A percentile compares a stretch with the other conserved stretches of the same genome.
phyloP scores from a whole-genome alignment of 2,329 filamentous ascomycete species.

The Aspergillus felis region DNA sequence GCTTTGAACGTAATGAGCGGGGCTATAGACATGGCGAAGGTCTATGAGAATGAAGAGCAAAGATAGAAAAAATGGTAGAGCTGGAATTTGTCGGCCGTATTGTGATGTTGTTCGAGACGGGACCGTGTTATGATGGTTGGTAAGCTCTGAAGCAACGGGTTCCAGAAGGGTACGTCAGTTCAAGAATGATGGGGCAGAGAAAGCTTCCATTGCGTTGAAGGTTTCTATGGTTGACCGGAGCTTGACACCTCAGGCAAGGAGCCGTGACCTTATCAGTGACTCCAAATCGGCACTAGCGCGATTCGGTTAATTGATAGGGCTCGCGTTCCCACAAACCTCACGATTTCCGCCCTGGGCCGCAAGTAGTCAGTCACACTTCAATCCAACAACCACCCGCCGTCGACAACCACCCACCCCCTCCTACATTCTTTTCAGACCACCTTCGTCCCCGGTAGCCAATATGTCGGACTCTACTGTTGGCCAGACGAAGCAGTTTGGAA shows the following conservation, averaged over 20 bases:
- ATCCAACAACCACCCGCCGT: slow-evolving; percentile 40
- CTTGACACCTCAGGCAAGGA: slow-evolving; percentile 9
- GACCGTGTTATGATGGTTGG: slow-evolving; percentile 2
- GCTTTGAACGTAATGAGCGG: slow-evolving; percentile 97
- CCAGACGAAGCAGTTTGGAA: slow-evolving; percentile 93
- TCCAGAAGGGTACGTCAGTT: slow-evolving; percentile 26
- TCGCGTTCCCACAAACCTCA: slow-evolving; percentile 43
- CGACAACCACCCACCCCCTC: slow-evolving; percentile 38
- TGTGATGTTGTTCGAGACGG: not conserved
- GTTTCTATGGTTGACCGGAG: slow-evolving; percentile 2
- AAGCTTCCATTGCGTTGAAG: slow-evolving; percentile 5
- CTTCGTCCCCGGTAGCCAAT: slow-evolving; percentile 46
- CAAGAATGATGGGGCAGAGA: slow-evolving; percentile 2
- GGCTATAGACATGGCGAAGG: slow-evolving; percentile 66
- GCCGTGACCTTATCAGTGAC: slow-evolving; percentile 6
- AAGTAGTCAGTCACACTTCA: slow-evolving; percentile 38
- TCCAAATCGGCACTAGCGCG: slow-evolving; percentile 35
- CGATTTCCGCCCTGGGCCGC: slow-evolving; percentile 34
- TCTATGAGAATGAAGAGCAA: slow-evolving; percentile 2
- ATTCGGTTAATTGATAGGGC: slow-evolving; percentile 41
- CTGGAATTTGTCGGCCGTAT: not conserved
- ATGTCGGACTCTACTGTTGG: slow-evolving; percentile 51
- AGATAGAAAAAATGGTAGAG: slow-evolving; percentile 2
- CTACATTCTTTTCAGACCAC: slow-evolving; percentile 30
- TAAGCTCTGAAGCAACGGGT: slow-evolving; percentile 16